phyloP scores from a whole-genome alignment of 1,284 basidiomycete genomes.

The Ustilago vetiveriae region DNA sequence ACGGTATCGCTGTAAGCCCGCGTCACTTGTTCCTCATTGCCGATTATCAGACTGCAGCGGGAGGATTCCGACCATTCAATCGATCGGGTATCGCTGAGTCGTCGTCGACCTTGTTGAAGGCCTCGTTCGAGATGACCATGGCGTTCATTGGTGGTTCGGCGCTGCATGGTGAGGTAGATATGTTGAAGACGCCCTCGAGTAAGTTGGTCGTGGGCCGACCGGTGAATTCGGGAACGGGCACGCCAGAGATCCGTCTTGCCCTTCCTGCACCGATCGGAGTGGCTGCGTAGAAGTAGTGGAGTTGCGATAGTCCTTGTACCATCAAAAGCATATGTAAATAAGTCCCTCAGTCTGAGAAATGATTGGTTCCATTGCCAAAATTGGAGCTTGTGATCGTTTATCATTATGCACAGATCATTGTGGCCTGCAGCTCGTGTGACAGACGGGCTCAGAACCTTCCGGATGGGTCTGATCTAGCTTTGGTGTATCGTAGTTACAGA shows the following conservation, averaged over 20 bases:
- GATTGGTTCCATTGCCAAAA: no score
- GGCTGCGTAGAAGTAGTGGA: slow-evolving; percentile 8
- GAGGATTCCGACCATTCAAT: slow-evolving; percentile 97
- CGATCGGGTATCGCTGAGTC: slow-evolving; percentile 90
- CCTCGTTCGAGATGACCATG: slow-evolving; percentile 97
- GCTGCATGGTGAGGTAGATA: slow-evolving; percentile 92
- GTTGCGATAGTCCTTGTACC: neutral
- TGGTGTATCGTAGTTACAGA: no score
- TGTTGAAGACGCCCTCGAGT: slow-evolving; percentile 85
- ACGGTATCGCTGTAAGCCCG: slow-evolving; percentile 94
- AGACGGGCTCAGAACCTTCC: no score
- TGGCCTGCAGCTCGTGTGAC: neutral
- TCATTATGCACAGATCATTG: no score
- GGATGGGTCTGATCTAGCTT: no score
- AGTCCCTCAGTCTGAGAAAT: no score
- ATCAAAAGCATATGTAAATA: no score
- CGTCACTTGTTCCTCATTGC: slow-evolving; percentile 96
- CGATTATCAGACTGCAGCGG: slow-evolving; percentile 97
- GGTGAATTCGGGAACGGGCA: slow-evolving; percentile 60
- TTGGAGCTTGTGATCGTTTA: no score
- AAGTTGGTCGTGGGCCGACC: slow-evolving; percentile 79
- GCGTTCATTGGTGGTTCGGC: slow-evolving; percentile 93
- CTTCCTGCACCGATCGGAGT: slow-evolving; percentile 33
- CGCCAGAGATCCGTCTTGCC: slow-evolving; percentile 53
- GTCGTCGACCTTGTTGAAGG: slow-evolving; percentile 92